phyloP scores from a whole-genome alignment of 371 early-diverging fungal species.

The Haplosporangium sp. region DNA sequence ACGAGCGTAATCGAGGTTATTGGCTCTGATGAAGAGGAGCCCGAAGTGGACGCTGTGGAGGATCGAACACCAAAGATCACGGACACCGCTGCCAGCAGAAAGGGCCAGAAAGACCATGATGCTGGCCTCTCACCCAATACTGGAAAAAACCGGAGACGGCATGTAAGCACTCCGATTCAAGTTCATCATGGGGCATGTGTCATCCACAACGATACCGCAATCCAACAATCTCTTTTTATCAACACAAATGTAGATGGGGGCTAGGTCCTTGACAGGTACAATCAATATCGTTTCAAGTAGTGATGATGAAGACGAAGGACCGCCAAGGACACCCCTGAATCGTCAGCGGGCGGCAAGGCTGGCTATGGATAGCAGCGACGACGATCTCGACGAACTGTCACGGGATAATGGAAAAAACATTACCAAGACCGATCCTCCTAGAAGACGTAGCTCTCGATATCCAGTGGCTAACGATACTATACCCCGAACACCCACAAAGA shows the following conservation, averaged over 20 bases:
- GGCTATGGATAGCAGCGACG: conserved; percentile 19
- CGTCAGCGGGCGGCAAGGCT: background rate
- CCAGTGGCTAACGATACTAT: conserved; percentile 35
- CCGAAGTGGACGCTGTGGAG: background rate
- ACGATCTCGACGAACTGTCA: conserved; percentile 29
- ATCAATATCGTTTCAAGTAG: conserved; percentile 32
- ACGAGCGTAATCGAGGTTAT: conserved; percentile 13
- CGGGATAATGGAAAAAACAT: conserved; percentile 13
- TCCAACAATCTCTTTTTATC: background rate
- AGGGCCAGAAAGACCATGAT: background rate
- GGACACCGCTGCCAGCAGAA: background rate
- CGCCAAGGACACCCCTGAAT: background rate
- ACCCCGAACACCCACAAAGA: conserved; percentile 4
- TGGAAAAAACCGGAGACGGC: background rate
- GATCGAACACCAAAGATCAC: conserved; percentile 4
- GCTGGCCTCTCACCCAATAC: background rate
- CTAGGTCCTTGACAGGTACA: background rate
- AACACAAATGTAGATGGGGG: conserved; percentile 1
- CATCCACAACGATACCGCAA: background rate
- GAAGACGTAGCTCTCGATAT: background rate
- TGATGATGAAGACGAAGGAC: conserved; percentile 14
- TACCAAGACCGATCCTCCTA: background rate
- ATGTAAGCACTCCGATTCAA: background rate
- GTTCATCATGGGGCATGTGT: too few relatives aligned
- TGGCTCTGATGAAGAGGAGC: conserved; percentile 35